phyloP scores from a whole-genome alignment of 306 rosid genomes.

The Astragalus membranaceus region DNA sequence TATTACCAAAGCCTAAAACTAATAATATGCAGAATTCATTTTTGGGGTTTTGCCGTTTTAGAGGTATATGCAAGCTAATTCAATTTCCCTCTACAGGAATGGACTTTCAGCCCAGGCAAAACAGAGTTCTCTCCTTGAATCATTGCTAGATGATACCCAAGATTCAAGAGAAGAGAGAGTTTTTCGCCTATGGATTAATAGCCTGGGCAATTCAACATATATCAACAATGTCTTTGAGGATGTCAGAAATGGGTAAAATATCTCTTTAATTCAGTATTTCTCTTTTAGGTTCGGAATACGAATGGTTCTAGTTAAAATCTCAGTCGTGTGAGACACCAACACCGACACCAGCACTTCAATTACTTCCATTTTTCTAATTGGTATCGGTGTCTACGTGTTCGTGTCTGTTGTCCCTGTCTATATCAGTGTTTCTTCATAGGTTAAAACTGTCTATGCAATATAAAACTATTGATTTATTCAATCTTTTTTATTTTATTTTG shows the following conservation, averaged over 20 bases:
- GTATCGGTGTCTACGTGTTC: no score
- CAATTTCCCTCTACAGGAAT: slow-evolving; percentile 44
- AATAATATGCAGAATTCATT: not conserved
- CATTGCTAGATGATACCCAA: slow-evolving; percentile 62
- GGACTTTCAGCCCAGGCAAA: slow-evolving; percentile 78
- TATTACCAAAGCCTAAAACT: no score
- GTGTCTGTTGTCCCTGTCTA: no score
- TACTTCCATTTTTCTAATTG: no score
- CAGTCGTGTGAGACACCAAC: no score
- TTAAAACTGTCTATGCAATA: not conserved
- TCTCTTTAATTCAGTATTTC: not conserved
- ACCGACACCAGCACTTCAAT: no score
- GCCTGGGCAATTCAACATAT: not conserved
- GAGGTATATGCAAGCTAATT: not conserved
- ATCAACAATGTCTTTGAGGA: slow-evolving; percentile 29
- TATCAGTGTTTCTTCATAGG: no score
- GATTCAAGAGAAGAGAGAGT: slow-evolving; percentile 90
- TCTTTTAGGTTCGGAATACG: not conserved
- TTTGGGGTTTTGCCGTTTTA: not conserved
- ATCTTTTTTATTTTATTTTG: not conserved
- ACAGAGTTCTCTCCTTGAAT: slow-evolving; percentile 72
- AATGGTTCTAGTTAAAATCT: not conserved
- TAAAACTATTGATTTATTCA: not conserved
- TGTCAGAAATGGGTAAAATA: not conserved
- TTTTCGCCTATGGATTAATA: slow-evolving; percentile 52